These are phyloP conservation scores for Boletus semigastroideus DNA, from an alignment of 1,284 basidiomycete genomes.

Conservation along the genomic window DNA sequence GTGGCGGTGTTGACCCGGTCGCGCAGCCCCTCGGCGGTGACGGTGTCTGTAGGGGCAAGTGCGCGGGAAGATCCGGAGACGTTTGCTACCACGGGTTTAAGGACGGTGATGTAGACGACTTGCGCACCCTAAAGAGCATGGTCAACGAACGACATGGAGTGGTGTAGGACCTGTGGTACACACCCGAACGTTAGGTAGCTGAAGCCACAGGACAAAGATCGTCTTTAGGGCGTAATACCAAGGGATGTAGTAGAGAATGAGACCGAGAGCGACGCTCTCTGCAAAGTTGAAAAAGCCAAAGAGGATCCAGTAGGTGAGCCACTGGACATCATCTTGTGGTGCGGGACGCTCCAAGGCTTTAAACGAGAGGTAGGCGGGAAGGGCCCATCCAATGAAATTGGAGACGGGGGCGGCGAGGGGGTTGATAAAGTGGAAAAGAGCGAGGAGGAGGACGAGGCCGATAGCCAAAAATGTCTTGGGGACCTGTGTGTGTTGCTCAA, in stretches of 20 bases:
- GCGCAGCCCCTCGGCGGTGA: constrained; percentile 41
- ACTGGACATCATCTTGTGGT: constrained; percentile 78
- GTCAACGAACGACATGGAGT: neutral
- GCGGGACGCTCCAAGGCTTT: constrained; percentile 78
- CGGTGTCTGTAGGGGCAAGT: constrained; percentile 28
- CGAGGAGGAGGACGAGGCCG: constrained; percentile 64
- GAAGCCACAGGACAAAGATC: constrained; percentile 84
- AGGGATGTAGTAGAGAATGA: constrained; percentile 80
- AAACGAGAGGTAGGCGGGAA: constrained; percentile 85
- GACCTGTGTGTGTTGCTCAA: constrained; percentile 89
- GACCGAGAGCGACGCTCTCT: constrained; percentile 71
- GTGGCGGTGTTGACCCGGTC: constrained; percentile 44
- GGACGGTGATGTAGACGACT: constrained; percentile 60
- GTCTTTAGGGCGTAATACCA: constrained; percentile 94
- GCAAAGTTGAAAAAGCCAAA: constrained; percentile 87
- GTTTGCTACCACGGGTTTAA: constrained; percentile 70
- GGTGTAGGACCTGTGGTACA: constrained; percentile 36
- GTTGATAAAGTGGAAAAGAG: constrained; percentile 79
- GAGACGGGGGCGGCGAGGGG: constrained; percentile 79
- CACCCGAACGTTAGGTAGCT: constrained; percentile 78
- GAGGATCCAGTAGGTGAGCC: constrained; percentile 88
- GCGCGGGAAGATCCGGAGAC: constrained; percentile 36
- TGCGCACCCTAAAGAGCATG: constrained; percentile 61
- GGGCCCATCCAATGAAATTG: constrained; percentile 81
- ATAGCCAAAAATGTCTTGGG: constrained; percentile 93